Evolutionary conservation across 495 filamentous ascomycete genomes (phyloP), one percentile per base, ranked within the genome.

Genomic region (Penicillium maclennaniae): DNA sequence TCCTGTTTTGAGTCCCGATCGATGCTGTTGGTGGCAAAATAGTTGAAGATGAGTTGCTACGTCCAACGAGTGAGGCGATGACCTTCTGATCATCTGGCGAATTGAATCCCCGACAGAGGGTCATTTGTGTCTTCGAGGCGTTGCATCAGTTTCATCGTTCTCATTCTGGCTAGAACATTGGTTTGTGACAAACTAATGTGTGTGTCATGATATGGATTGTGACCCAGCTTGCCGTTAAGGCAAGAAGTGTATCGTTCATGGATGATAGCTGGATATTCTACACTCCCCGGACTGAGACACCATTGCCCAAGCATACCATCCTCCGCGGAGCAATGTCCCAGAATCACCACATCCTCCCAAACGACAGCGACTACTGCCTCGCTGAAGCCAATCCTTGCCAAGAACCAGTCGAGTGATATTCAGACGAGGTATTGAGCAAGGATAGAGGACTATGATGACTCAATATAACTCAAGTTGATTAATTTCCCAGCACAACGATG

Each of bases 401-500:
- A 54, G 65, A 68, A 42, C 62, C 69, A 23, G 73, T 75, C 31
- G 58, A 53, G 5, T 66, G 73, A 43, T 75, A 79, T 59, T 56
- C 61, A 9, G 49, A 56, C 21, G 71, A 69, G 34, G 57, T 72
- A 10, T 53, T 56, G 0, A 54, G 61, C 10, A 58, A 71, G 66
- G 42, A 51, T 80, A 19, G 68, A 72, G 45, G 51, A 59, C n/a
- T 67, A 49, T 51, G 51, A 46, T 7, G 54, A 73, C 47, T 53
- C 59, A 5, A 38, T 59, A 1, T 51, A 72, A 41, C 47, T 64
- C 37, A 43, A 45, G 14, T 42, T 69, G 58, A 16, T 69, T 40
- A 59, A 64, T 43, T 68, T 64, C 65, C 73, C 95, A 51, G 91
- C 92, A 1, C 81, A 87, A 67, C 77, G 84, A 15, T 84, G 95